Base-by-base conservation (phyloP, 257 asterid species). In the Nicotiana tabacum region DNA sequence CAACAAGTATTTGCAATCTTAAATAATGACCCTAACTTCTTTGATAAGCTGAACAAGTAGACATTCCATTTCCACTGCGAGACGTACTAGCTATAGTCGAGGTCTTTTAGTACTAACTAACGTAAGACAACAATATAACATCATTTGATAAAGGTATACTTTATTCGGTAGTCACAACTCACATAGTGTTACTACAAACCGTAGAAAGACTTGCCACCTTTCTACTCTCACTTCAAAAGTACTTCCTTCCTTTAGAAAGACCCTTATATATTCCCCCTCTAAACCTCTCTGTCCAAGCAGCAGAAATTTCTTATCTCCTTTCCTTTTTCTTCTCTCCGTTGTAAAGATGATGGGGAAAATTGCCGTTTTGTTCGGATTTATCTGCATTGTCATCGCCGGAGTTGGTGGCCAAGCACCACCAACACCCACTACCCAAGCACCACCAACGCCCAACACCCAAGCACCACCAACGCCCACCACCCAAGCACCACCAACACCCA, bases 321-420 rank as follows among this genome's bases (percentile, higher is more conserved):
- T 58, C 9, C 55, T 33, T 78, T 61, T 21, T n/a, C 68, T 35
- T 11, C 37, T 33, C 37, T 81, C 8, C 78, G 16, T 62, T 65
- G 81, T 27, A 13, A 30, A 17, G 76, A 91, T 94, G 97, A 92
- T 92, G 97, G 91, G 16, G 17, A 85, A 37, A 27, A 66, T 74
- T 2, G 83, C 39, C 27, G 37, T 83, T 18, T 57, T 83, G 77
- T 18, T 83, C 2, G 97, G 90, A 10, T 58, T 88, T 66, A 81
- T 94, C 88, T 91, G 94, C 95, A 78, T 92, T 74, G 57, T 77
- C 84, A 76, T 86, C 39, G 89, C 92, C 82, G 89, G 87, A 69
- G 98, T 90, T 82, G 69, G 62, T 2, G 97, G 86, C 2, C 98
- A 94, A 86, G 86, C 93, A 57, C 97, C 98, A 67, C 84, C 89